Evolutionary conservation across 1,139 yeast species (phyloP), one percentile per base, ranked within the genome.

Genomic region (Pneumocystis murina): DNA sequence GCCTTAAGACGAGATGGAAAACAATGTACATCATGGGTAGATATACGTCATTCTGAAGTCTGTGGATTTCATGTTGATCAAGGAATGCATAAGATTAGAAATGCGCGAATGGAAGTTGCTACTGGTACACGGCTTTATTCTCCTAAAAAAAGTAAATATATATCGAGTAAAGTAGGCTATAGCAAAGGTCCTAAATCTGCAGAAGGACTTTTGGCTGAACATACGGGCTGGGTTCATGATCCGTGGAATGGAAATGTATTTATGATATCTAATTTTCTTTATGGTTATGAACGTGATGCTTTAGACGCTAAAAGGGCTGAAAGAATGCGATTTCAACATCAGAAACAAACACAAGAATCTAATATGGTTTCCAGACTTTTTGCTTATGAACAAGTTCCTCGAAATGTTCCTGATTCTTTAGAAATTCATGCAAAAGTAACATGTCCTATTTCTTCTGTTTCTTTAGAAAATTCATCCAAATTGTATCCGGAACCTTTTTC

Each of bases 11-110:
- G 75, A 35, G 81, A 78, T 61, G 83, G 84, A 8, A 71, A 74
- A 0, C 70, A 73, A 3, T 91, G 97, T 74, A 75, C 76, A 12
- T 76, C 80, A 16, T 84, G 87, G 64, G 80, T 89, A 10, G 83
- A 89, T 70, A 74, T 73, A 40, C 74, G 78, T 14, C 77, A 76
- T 61, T 76, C 81, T 1, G 80, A 79, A 17, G 78, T 82, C 65
- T 91, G 97, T 73, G 84, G 82, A 43, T 87, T 77, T 70, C 97
- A 91, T 71, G 76, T 81, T 40, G 91, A 88, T 67, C 70, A 79
- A 62, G 79, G 82, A 59, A 77, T 84, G 64, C 79, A 81, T 62
- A 79, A 77, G 41, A 76, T 82, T 0, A 63, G 62, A 59, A 68
- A 64, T 59, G 55, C 66, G 61, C 62, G 68, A 40, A 68, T 68